Percentiles rank a stretch among this genome's conserved stretches.
phyloP scores from a whole-genome alignment of 2,329 filamentous ascomycete genomes.

The Fusarium sp. region DNA sequence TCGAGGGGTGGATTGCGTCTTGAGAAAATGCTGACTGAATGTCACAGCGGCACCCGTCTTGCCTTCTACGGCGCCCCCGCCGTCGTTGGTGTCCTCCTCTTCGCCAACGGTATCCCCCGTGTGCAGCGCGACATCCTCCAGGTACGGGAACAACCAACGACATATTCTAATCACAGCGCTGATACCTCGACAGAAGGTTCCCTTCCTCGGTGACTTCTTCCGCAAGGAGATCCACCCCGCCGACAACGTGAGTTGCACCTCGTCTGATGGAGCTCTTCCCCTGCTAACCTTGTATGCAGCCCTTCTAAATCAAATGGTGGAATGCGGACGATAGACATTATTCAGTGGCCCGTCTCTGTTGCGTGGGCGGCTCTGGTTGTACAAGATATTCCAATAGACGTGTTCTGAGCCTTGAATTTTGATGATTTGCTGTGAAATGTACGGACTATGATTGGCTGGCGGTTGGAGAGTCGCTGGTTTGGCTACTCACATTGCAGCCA shows the following conservation, averaged over 20 bases:
- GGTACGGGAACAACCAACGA: conserved; percentile 51
- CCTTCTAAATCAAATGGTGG: conserved; percentile 54
- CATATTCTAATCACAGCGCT: conserved; percentile 21
- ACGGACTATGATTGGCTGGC: conserved; percentile 38
- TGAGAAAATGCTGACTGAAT: conserved; percentile 24
- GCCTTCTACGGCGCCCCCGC: conserved; percentile 69
- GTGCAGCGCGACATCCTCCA: conserved; percentile 70
- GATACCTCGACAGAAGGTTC: conserved; percentile 61
- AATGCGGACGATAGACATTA: conserved; percentile 43
- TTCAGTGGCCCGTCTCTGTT: conserved; percentile 40
- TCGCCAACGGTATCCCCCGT: conserved; percentile 70
- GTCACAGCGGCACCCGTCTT: conserved; percentile 61
- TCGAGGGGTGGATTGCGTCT: background rate
- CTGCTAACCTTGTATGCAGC: conserved; percentile 47
- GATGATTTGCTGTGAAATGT: conserved; percentile 42
- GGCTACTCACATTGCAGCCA: background rate
- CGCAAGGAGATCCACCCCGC: conserved; percentile 66
- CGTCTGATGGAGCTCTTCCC: background rate
- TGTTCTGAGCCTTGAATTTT: conserved; percentile 40
- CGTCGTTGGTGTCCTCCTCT: conserved; percentile 69
- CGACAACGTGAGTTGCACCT: conserved; percentile 67
- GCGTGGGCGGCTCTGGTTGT: conserved; percentile 48
- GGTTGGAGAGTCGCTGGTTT: background rate
- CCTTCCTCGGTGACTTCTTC: conserved; percentile 64
- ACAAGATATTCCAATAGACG: conserved; percentile 54